Evolutionary conservation across 2,329 filamentous ascomycete species (phyloP).

Genomic region (Basipetospora chlamydospora): DNA sequence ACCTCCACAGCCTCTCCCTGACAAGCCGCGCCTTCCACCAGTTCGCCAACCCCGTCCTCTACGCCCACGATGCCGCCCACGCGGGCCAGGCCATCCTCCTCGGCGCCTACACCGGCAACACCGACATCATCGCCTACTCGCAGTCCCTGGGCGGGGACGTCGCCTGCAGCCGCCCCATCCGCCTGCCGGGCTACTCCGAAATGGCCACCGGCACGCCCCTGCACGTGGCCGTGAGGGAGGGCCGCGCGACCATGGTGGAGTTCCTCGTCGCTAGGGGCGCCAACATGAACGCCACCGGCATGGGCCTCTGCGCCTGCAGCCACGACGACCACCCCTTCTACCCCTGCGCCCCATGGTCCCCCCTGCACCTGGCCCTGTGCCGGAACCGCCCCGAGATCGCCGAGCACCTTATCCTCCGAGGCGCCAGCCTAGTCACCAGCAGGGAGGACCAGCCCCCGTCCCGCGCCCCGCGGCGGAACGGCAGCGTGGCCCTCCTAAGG

Average conservation of each 20-base stretch:
- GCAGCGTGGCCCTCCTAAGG: background rate
- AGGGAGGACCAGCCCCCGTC: background rate
- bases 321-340: slow-evolving; percentile 5
- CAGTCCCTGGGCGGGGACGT: slow-evolving; percentile 3
- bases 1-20: background rate
- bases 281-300: background rate
- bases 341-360: slow-evolving; percentile 2
- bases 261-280: slow-evolving; percentile 4
- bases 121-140: slow-evolving; percentile 1
- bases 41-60: slow-evolving; percentile 1
- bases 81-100: slow-evolving; percentile 3
- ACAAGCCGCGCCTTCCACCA: background rate
- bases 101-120: background rate
- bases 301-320: slow-evolving; percentile 2
- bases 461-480: too few relatives aligned
- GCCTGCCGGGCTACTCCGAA: background rate
- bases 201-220: slow-evolving; percentile 1
- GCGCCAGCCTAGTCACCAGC: slow-evolving; percentile 1
- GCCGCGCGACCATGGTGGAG: slow-evolving; percentile 1
- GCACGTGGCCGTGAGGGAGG: slow-evolving; percentile 4
- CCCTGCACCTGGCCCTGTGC: slow-evolving; percentile 4
- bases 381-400: slow-evolving; percentile 1
- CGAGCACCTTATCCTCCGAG: slow-evolving; percentile 1
- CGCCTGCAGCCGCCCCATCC: background rate
- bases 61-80: slow-evolving; percentile 3